These are phyloP conservation scores for Citropsis articulata DNA, from an alignment of 345 rosid genomes.

Conservation along the genomic window DNA sequence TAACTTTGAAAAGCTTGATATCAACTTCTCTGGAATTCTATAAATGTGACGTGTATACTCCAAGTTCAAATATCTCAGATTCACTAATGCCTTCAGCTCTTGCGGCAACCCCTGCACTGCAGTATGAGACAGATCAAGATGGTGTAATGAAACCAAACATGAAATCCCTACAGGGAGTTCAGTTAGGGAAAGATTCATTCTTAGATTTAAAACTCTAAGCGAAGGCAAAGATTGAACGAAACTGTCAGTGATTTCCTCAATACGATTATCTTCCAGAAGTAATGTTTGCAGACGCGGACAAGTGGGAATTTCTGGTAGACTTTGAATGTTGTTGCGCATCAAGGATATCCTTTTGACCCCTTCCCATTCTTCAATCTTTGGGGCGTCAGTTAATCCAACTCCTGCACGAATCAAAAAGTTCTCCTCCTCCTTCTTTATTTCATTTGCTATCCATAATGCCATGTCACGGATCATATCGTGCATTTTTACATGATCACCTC, in stretches of 20 bases:
- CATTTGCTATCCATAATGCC: background rate
- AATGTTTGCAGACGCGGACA: conserved; percentile 21
- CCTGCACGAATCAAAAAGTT: conserved; percentile 6
- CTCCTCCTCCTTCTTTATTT: background rate
- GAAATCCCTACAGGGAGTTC: conserved; percentile 15
- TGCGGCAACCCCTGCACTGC: background rate
- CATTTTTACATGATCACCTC: no score
- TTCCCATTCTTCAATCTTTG: conserved; percentile 17
- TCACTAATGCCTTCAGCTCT: background rate
- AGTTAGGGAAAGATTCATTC: fast-evolving
- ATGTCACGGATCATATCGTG: no score
- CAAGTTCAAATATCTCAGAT: conserved; percentile 21
- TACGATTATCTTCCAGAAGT: background rate
- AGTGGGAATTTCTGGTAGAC: background rate
- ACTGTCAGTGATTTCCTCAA: background rate
- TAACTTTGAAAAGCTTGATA: no score
- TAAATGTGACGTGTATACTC: background rate
- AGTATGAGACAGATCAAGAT: background rate
- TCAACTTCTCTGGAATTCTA: no score
- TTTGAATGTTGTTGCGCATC: background rate
- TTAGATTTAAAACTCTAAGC: conserved; percentile 17
- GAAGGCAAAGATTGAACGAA: conserved; percentile 16
- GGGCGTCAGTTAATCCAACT: background rate
- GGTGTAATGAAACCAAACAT: background rate
- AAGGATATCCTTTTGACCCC: conserved; percentile 8